Conservation (phyloP, 192 early-diverging fungal species). For the Glomus cerebriforme region DNA sequence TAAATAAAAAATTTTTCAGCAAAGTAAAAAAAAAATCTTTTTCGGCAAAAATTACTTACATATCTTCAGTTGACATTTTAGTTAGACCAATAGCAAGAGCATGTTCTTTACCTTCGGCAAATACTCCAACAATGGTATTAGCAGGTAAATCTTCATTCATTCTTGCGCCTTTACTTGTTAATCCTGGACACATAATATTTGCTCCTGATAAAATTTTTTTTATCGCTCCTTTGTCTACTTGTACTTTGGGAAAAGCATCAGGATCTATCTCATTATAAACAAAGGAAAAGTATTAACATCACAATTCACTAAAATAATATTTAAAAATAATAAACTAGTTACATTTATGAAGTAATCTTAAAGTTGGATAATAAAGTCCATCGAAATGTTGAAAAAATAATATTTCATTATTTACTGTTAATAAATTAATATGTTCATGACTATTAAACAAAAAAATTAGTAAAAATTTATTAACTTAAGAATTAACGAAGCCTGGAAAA, state of each 20-base stretch:
- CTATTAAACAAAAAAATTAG: constrained; percentile 43
- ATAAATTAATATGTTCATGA: constrained; percentile 85
- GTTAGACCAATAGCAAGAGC: constrained; percentile 86
- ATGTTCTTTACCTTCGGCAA: constrained; percentile 96
- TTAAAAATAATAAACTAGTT: constrained; percentile 27
- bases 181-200: constrained; percentile 98
- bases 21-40: background rate
- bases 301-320: background rate
- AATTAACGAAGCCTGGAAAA: background rate
- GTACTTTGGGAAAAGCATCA: constrained; percentile 83
- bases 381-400: constrained; percentile 97
- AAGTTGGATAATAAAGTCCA: constrained; percentile 85
- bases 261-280: constrained; percentile 62
- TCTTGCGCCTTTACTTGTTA: constrained; percentile 90
- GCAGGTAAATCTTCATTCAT: constrained; percentile 76
- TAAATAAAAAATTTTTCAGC: too few relatives aligned
- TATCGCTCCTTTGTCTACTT: constrained; percentile 96
- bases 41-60: constrained; percentile 56
- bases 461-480: background rate
- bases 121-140: constrained; percentile 80
- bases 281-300: background rate
- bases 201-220: constrained; percentile 97
- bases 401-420: constrained; percentile 80
- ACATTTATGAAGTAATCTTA: constrained; percentile 91
- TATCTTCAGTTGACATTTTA: constrained; percentile 88